These are phyloP conservation scores for Clavariopsis aquatica DNA, from an alignment of 495 filamentous ascomycete species.

Conservation along the genomic window DNA sequence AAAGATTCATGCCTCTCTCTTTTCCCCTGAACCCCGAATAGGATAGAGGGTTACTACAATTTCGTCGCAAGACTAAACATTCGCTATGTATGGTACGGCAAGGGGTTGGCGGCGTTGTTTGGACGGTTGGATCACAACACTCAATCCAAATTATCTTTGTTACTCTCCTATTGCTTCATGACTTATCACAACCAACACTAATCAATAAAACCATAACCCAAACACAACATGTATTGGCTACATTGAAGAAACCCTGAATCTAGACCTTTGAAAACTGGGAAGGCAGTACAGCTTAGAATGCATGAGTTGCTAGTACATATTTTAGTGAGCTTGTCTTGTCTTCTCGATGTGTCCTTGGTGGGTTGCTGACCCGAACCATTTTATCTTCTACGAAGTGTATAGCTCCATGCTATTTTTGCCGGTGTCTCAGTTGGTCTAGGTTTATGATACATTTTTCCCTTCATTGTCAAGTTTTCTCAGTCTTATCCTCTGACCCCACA, in stretches of 20 bases:
- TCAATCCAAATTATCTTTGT: conserved; percentile 29
- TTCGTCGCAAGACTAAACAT: conserved; percentile 1
- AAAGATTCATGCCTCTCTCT: background rate
- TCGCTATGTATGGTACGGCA: conserved; percentile 14
- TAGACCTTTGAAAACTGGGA: too few relatives aligned
- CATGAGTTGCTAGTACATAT: too few relatives aligned
- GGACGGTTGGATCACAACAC: conserved; percentile 26
- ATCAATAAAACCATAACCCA: too few relatives aligned
- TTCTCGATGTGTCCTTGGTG: too few relatives aligned
- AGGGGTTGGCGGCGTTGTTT: conserved; percentile 1
- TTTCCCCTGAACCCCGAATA: background rate
- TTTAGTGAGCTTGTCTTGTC: too few relatives aligned
- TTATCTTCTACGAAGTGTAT: too few relatives aligned
- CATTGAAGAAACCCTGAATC: too few relatives aligned
- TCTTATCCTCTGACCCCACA: background rate
- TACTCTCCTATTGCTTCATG: background rate
- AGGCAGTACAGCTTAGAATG: too few relatives aligned
- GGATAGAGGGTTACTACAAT: background rate
- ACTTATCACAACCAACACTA: too few relatives aligned
- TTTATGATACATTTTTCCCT: background rate
- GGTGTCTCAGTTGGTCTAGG: background rate
- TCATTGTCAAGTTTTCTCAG: background rate
- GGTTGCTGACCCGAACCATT: too few relatives aligned
- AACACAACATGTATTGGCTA: background rate
- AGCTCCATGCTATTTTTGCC: background rate